Base-by-base conservation (phyloP, 768 basidiomycete genomes). In the Xerocomellus intermedius region DNA sequence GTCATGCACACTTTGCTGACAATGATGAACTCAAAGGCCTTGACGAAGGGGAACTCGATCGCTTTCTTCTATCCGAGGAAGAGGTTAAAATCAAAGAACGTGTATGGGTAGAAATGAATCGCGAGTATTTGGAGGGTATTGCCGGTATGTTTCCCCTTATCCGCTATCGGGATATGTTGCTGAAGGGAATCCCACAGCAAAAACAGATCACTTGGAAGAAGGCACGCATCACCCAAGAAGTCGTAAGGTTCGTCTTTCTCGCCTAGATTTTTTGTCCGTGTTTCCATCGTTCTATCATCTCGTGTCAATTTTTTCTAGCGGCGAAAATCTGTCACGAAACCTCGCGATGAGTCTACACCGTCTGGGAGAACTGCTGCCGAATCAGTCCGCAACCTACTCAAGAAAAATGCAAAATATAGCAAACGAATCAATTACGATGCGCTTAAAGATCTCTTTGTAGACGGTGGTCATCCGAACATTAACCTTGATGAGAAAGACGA, bases 381-480 rank as follows among this genome's bases (percentile, higher is more conserved):
- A 44, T 73, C 70, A 24, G 70, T 71, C 37, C 70, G 64, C 26
- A 73, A 71, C 55, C 78, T 95, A 35, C 77, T 94, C 63, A 87
- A 89, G 76, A 91, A 92, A 74, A 93, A 89, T 59, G 80, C 85
- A 22, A 89, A 85, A 65, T 94, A 94, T 72, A 93, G 90, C 73
- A 91, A 91, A 66, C 84, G 92, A 48, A 95, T 96, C 73, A 97
- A 97, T 69, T 97, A 96, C 68, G 88, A 91, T 61, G 92, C 91
- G 1, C 82, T 95, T 50, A 87, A 89, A 61, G 82, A 83, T 52
- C 79, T 96, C 12, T 91, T 95, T 67, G 75, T 80, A 28, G 82
- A 83, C 14, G 63, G 72, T 43, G 50, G 48, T 28, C 42, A 56
- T 42, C 55, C 60, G 17, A 36, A 51, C 46, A 54, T 66, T 36